Evolutionary conservation across 1,139 yeast genomes (phyloP).

Genomic region (Hyphopichia khmerensis): DNA sequence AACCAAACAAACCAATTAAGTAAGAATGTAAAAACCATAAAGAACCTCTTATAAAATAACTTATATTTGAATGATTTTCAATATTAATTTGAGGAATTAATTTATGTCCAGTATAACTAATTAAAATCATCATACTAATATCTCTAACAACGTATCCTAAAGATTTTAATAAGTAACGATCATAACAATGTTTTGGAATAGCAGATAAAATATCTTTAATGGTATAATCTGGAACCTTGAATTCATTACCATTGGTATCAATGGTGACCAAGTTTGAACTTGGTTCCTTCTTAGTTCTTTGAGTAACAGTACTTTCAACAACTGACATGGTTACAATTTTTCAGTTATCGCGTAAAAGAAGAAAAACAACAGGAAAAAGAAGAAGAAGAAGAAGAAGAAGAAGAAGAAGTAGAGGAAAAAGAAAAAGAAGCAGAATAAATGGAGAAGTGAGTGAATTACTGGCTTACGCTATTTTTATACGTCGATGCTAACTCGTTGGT

Average conservation of each 20-base stretch:
- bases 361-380: slow-evolving; percentile 2
- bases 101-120: slow-evolving; percentile 54
- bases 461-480: not conserved
- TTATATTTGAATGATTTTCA: slow-evolving; percentile 20
- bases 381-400: no score
- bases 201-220: slow-evolving; percentile 71
- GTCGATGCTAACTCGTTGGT: slow-evolving; percentile 2
- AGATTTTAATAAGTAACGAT: slow-evolving; percentile 58
- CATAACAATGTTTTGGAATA: slow-evolving; percentile 75
- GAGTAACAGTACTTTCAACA: slow-evolving; percentile 10
- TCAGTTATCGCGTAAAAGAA: no score
- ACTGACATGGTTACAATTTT: slow-evolving; percentile 17
- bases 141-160: slow-evolving; percentile 67
- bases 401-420: no score
- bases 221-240: slow-evolving; percentile 70
- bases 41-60: slow-evolving; percentile 27
- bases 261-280: slow-evolving; percentile 39
- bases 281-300: slow-evolving; percentile 7
- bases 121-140: slow-evolving; percentile 46
- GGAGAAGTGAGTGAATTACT: no score
- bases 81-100: slow-evolving; percentile 41
- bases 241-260: slow-evolving; percentile 63
- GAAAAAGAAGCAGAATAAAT: no score
- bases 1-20: slow-evolving; percentile 65
- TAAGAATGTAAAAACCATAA: slow-evolving; percentile 41